Evolutionary conservation across 108 stramenopile species (phyloP).

Genomic region (Conticribra guillardii): DNA sequence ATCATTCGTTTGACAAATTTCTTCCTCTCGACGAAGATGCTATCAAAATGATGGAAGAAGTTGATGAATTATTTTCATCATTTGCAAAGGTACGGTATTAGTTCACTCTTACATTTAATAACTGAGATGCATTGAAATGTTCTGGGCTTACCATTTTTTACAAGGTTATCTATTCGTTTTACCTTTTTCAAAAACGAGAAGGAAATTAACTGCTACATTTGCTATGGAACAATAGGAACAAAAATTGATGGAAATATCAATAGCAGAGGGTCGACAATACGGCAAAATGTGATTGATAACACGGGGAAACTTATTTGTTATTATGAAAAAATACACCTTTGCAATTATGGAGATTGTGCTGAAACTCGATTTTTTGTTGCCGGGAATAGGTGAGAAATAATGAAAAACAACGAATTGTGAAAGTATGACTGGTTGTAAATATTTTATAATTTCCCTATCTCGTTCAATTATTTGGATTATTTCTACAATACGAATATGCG

Average conservation of each 20-base stretch:
- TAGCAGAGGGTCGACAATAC: conserved; percentile 5
- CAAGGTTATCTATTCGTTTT: neutral
- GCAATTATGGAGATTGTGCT: conserved; percentile 41
- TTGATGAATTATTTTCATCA: conserved; percentile 8
- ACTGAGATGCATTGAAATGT: too few relatives aligned
- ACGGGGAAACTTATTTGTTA: conserved; percentile 6
- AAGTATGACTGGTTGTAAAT: too few relatives aligned
- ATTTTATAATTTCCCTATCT: too few relatives aligned
- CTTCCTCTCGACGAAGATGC: conserved; percentile 1
- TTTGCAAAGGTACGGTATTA: neutral
- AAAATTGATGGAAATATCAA: neutral
- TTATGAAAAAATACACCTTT: conserved; percentile 40
- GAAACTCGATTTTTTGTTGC: conserved; percentile 38
- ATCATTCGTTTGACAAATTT: conserved; percentile 30
- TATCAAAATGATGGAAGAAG: conserved; percentile 1
- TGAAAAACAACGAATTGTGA: too few relatives aligned
- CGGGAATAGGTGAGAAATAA: conserved; percentile 5
- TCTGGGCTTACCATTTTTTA: too few relatives aligned
- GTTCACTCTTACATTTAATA: too few relatives aligned
- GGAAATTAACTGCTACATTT: conserved; percentile 12
- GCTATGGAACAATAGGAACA: conserved; percentile 36
- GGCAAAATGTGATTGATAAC: conserved; percentile 30
- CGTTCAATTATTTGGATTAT: too few relatives aligned
- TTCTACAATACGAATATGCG: too few relatives aligned
- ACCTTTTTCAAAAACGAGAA: neutral